phyloP scores from a whole-genome alignment of 768 basidiomycete species.

The Trametes gibbosa region DNA sequence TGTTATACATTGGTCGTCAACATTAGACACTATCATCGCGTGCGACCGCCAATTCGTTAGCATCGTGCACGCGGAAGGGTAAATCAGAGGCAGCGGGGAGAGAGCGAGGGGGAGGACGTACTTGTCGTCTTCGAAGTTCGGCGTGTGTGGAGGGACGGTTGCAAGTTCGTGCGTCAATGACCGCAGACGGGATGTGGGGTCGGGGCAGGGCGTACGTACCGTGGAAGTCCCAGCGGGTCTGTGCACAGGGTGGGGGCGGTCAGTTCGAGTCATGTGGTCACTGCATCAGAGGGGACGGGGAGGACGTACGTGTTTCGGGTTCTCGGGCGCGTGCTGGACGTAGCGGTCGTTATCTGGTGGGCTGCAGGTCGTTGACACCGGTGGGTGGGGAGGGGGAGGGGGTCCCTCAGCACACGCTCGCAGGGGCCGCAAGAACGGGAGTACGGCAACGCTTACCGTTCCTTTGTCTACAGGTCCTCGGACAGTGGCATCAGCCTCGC shows the following conservation, averaged over 20 bases:
- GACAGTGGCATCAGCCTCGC: too few species aligned
- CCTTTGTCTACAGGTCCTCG: conserved; percentile 57
- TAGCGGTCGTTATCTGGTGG: conserved; percentile 85
- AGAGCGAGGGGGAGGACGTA: not conserved
- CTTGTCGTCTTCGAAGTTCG: not conserved
- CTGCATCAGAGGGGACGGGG: not conserved
- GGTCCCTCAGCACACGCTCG: not conserved
- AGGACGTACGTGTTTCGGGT: conserved; percentile 76
- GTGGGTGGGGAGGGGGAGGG: not conserved
- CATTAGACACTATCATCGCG: too few species aligned
- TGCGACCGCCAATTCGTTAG: too few species aligned
- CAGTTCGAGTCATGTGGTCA: not conserved
- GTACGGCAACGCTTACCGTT: conserved; percentile 47
- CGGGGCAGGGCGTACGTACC: conserved; percentile 43
- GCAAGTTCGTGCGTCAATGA: not conserved
- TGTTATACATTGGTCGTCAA: too few species aligned
- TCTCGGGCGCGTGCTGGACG: conserved; percentile 71
- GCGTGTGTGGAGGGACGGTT: too few species aligned
- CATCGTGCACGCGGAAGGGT: not conserved
- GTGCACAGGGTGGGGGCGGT: not conserved
- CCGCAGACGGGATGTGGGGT: not conserved
- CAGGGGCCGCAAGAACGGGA: not conserved
- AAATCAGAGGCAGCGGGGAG: not conserved
- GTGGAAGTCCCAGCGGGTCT: conserved; percentile 83
- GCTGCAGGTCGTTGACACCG: too few species aligned